These are phyloP conservation scores for Coniochaeta pulveracea DNA, from an alignment of 2,329 filamentous ascomycete genomes.

Conservation along the genomic window DNA sequence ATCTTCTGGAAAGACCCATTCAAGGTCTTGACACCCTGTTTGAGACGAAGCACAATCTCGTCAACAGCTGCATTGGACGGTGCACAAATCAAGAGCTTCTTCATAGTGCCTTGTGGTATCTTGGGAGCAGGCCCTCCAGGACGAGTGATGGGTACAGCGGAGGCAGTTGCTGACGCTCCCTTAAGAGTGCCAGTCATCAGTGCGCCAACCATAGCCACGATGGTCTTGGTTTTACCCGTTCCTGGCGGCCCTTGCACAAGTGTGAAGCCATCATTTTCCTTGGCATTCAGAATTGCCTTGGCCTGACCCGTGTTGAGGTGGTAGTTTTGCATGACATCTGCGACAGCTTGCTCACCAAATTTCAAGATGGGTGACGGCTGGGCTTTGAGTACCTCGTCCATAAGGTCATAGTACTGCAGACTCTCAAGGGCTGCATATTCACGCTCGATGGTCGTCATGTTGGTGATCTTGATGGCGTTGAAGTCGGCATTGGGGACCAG, in stretches of 20 bases:
- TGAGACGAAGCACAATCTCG: slow-evolving; percentile 86
- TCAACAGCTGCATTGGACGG: slow-evolving; percentile 97
- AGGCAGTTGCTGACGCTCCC: slow-evolving; percentile 21
- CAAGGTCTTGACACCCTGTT: slow-evolving; percentile 70
- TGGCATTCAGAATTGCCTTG: slow-evolving; percentile 79
- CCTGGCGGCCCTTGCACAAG: slow-evolving; percentile 92
- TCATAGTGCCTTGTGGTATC: slow-evolving; percentile 30
- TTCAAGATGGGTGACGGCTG: slow-evolving; percentile 81
- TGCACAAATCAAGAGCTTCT: slow-evolving; percentile 93
- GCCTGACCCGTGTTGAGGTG: slow-evolving; percentile 81
- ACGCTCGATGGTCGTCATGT: slow-evolving; percentile 87
- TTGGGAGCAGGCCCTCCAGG: slow-evolving; percentile 12
- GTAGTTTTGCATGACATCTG: slow-evolving; percentile 63
- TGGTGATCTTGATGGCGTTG: slow-evolving; percentile 73
- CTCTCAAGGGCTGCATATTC: slow-evolving; percentile 89
- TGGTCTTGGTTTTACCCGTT: slow-evolving; percentile 97
- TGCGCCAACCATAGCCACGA: slow-evolving; percentile 88
- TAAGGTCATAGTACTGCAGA: slow-evolving; percentile 89
- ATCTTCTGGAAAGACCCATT: slow-evolving; percentile 64
- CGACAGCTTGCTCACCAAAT: slow-evolving; percentile 64
- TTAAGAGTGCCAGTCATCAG: slow-evolving; percentile 52
- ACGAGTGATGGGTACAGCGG: slow-evolving; percentile 33
- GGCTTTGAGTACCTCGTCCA: slow-evolving; percentile 75
- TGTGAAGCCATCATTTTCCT: slow-evolving; percentile 95
- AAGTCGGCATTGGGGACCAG: slow-evolving; percentile 61